Base-by-base conservation (phyloP, 306 rosid genomes). In the Styphnolobium japonicum region DNA sequence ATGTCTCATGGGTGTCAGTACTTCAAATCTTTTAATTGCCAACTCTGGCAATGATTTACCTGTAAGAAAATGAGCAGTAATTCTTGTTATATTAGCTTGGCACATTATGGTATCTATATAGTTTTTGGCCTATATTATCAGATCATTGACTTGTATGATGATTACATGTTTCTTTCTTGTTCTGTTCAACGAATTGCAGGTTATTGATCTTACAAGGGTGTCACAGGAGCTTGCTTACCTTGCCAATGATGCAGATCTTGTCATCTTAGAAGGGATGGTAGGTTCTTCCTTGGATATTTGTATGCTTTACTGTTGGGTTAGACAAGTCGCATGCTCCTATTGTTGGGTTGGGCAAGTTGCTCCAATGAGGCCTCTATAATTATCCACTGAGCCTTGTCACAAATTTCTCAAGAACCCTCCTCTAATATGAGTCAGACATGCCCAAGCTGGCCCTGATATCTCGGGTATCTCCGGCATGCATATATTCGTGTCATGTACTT, bases 1-100 rank as follows among this genome's bases (percentile, higher is more conserved):
- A 43, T 2, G 55, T 81, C 90, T 95, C 37, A 15, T 84, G 77
- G 98, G 98, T 63, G 97, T 95, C 79, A 84, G 87, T 76, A 71
- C 93, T 77, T 84, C 96, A 68, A 90, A 91, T 70, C 98, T 93
- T 72, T 39, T 90, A 46, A 79, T 93, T 69, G 92, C 92, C 68
- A 95, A 87, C 87, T 93, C 98, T 43, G 97, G 98, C 60, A 95
- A 90, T 84, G 99, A 86, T 86, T 87, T 95, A 65, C 99, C 99
- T 53, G 99, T 95, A 85, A 90, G 94, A 64, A 79, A 74, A 40
- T 29, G 34, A 25, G 37, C 33, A 82, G 36, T 62, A 42, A 7
- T 31, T 22, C 55, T 40, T 48, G n/a, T 76, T 21, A 39, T 19
- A 31, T 39, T 15, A n/a, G n/a, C n/a, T n/a, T n/a, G 6, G 15